A percentile compares a stretch with the other conserved stretches of the same genome.
Conservation (phyloP, 768 basidiomycete species). For the Lactifluus subvellereus region DNA sequence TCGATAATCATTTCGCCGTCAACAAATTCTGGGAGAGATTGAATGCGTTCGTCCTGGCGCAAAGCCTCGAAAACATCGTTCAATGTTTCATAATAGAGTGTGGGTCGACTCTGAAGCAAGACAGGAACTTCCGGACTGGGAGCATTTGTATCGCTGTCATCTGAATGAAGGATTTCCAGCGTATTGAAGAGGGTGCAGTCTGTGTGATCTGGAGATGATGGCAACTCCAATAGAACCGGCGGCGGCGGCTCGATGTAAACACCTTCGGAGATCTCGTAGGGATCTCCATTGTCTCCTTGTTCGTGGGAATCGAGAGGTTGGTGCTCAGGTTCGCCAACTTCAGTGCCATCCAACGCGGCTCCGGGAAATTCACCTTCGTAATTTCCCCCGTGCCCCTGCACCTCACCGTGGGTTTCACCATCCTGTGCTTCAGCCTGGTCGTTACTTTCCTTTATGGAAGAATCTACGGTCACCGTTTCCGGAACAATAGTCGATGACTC, state of each 20-base stretch:
- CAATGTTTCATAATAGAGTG: slow-evolving; percentile 73
- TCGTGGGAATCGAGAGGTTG: background rate
- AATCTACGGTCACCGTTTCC: background rate
- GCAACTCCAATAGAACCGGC: slow-evolving; percentile 48
- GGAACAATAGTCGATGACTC: background rate
- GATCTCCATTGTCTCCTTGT: slow-evolving; percentile 9
- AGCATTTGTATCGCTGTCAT: background rate
- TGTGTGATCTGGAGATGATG: slow-evolving; percentile 35
- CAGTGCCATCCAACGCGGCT: background rate
- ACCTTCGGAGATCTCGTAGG: slow-evolving; percentile 32
- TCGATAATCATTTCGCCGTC: slow-evolving; percentile 64
- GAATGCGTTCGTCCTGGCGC: slow-evolving; percentile 53
- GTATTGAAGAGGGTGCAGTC: slow-evolving; percentile 29
- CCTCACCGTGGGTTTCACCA: background rate
- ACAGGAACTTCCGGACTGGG: slow-evolving; percentile 31
- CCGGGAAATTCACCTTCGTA: background rate
- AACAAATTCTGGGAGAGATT: slow-evolving; percentile 40
- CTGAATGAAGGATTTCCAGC: slow-evolving; percentile 13
- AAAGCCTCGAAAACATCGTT: slow-evolving; percentile 65
- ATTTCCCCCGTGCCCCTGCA: background rate
- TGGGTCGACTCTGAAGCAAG: slow-evolving; percentile 57
- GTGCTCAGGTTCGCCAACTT: background rate
- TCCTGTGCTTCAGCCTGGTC: background rate
- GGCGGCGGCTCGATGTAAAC: slow-evolving; percentile 75
- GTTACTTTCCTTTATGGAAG: background rate